These are phyloP conservation scores for Phyllosticta citrichinensis DNA, from an alignment of 2,329 filamentous ascomycete genomes.

Conservation along the genomic window DNA sequence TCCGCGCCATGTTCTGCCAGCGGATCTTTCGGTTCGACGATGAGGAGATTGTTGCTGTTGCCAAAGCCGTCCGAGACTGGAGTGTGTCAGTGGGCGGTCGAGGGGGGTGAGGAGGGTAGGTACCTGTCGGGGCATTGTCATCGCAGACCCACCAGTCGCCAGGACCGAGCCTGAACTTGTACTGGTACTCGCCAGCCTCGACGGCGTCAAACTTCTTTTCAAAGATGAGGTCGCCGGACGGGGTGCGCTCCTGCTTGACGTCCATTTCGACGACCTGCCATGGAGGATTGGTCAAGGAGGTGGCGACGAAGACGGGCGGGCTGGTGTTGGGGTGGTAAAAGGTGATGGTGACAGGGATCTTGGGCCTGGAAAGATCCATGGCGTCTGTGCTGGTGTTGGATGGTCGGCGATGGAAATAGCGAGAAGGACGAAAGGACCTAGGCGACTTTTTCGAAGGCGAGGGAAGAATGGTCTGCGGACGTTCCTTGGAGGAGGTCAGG, in stretches of 20 bases:
- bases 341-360: conserved; percentile 42
- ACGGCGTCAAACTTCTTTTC: conserved; percentile 45
- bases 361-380: conserved; percentile 9
- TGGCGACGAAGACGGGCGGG: conserved; percentile 62
- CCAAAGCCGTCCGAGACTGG: conserved; percentile 43
- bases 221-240: conserved; percentile 49
- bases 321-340: conserved; percentile 50
- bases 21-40: conserved; percentile 18
- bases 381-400: background rate
- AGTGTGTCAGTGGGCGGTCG: conserved; percentile 14
- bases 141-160: conserved; percentile 64
- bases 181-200: conserved; percentile 54
- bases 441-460: conserved; percentile 1
- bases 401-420: background rate
- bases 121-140: conserved; percentile 51
- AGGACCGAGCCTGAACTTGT: conserved; percentile 61
- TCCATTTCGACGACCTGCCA: conserved; percentile 62
- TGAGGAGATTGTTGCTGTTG: conserved; percentile 44
- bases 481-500: background rate
- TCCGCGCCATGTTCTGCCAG: background rate
- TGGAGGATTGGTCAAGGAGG: conserved; percentile 55
- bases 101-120: background rate
- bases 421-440: conserved; percentile 5
- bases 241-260: conserved; percentile 32
- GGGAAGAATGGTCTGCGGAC: conserved; percentile 3